Percentiles rank a stretch among this genome's conserved stretches.
phyloP scores from a whole-genome alignment of 129 eudicot genomes.

The Gnaphalium uliginosum region DNA sequence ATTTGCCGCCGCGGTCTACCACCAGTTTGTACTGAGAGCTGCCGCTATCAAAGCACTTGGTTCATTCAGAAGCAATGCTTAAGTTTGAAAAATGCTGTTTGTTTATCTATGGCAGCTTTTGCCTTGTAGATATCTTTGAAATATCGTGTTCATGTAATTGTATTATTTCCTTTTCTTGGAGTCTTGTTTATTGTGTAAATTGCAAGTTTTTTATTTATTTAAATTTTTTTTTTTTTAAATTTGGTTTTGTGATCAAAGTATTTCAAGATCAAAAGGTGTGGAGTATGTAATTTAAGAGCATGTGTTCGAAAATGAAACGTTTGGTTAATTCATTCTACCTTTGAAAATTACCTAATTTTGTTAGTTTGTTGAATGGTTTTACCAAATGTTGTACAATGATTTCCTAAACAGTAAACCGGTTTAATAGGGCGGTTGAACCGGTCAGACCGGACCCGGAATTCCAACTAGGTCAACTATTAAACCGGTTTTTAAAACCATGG shows the following conservation, averaged over 20 bases:
- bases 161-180: constrained; percentile 5
- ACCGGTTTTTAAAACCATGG: no score
- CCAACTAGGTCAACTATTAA: no score
- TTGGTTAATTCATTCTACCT: neutral
- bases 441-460: no score
- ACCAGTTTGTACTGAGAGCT: constrained; percentile 71
- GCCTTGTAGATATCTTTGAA: constrained; percentile 36
- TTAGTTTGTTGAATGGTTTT: neutral
- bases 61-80: constrained; percentile 70
- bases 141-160: constrained; percentile 19
- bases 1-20: constrained; percentile 71
- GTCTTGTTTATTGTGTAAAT: constrained; percentile 15
- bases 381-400: neutral
- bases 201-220: constrained; percentile 5
- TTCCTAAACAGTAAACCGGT: no score
- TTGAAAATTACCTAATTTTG: neutral
- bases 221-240: neutral
- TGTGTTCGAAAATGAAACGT: neutral
- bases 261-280: constrained; percentile 40
- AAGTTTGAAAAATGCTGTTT: constrained; percentile 22
- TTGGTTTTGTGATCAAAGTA: constrained; percentile 28
- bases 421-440: no score
- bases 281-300: constrained; percentile 27
- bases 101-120: constrained; percentile 9
- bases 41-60: constrained; percentile 76